Conservation (phyloP, 345 rosid genomes). For the Pugionium cornutum region DNA sequence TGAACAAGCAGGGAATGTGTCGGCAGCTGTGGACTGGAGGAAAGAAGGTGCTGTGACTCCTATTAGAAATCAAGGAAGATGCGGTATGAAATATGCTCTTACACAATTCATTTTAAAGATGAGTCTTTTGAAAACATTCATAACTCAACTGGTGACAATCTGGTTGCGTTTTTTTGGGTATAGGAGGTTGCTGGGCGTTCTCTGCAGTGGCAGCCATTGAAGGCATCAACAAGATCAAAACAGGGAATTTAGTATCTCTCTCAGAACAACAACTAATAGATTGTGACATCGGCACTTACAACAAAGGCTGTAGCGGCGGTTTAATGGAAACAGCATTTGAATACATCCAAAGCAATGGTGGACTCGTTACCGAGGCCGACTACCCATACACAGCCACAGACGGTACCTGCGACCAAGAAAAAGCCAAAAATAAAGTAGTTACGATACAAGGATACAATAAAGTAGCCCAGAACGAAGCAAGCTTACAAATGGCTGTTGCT, state of each 20-base stretch:
- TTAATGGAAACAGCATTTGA: slow-evolving; percentile 65
- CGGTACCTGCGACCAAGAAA: slow-evolving; percentile 45
- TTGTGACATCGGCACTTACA: slow-evolving; percentile 46
- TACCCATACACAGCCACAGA: slow-evolving; percentile 65
- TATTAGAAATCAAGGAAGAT: slow-evolving; percentile 75
- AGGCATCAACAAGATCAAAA: slow-evolving; percentile 70
- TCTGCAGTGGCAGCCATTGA: slow-evolving; percentile 85
- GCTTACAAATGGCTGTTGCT: slow-evolving; percentile 57
- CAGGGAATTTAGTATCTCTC: slow-evolving; percentile 59
- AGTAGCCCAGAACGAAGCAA: slow-evolving; percentile 53
- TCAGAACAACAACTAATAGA: slow-evolving; percentile 91
- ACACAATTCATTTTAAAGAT: slow-evolving; percentile 11
- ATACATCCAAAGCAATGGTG: slow-evolving; percentile 52
- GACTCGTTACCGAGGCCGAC: slow-evolving; percentile 52
- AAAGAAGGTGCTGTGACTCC: slow-evolving; percentile 75
- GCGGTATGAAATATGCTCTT: slow-evolving; percentile 52
- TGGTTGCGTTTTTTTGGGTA: slow-evolving; percentile 9
- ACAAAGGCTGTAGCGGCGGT: slow-evolving; percentile 82
- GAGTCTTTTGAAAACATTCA: slow-evolving; percentile 17
- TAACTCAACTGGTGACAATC: not conserved
- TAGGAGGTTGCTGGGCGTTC: slow-evolving; percentile 97
- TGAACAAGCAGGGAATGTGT: slow-evolving; percentile 25
- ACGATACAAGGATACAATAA: slow-evolving; percentile 49
- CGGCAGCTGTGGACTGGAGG: slow-evolving; percentile 73
- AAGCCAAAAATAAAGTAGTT: slow-evolving; percentile 41